Base-by-base conservation (phyloP, 257 asterid species). In the Gentiana straminea region DNA sequence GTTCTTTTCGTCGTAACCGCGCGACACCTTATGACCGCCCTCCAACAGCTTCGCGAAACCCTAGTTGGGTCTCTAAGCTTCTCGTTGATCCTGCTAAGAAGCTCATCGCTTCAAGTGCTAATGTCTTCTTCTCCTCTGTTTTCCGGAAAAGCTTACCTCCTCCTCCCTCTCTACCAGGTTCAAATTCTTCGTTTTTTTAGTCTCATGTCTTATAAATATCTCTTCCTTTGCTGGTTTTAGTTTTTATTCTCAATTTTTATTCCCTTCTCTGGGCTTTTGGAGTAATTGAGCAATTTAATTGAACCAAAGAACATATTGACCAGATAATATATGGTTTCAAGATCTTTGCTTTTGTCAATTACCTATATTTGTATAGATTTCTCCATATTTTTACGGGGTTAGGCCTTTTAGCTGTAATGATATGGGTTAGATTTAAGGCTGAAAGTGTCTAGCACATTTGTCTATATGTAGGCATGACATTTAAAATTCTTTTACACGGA, bases 21-120 rank as follows among this genome's bases (percentile, higher is more conserved):
- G 39, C 78, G 57, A 93, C 92, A 55, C 97, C 99, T 50, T 93
- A 93, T 65, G 94, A 86, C 58, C 97, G 99, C 0, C 97, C 80
- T 33, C 66, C 75, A n/a, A 65, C 76, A 1, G 68, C 75, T 13
- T 59, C 52, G 15, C 67, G 78, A 44, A 73, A 63, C 79, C 74
- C 79, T 60, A 79, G 86, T 71, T 84, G 93, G 92, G 65, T 86
- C 41, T 75, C 83, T 63, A 86, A 82, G 79, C 79, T 81, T 54
- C 77, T 92, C 36, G 79, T 86, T 54, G 95, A 84, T 67, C 97
- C 96, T n/a, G 97, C 95, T 61, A 74, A 83, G 8, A 89, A 76
- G 64, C 76, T 89, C 52, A 71, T 86, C 8, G 64, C 86, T 35
- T 73, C 75, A 8, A 88, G 94, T 5, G 94, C 94, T 59, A 80